Evolutionary conservation across 2,329 filamentous ascomycete genomes (phyloP), one percentile per base, ranked within the genome.

Genomic region (Grosmannia serpens): DNA sequence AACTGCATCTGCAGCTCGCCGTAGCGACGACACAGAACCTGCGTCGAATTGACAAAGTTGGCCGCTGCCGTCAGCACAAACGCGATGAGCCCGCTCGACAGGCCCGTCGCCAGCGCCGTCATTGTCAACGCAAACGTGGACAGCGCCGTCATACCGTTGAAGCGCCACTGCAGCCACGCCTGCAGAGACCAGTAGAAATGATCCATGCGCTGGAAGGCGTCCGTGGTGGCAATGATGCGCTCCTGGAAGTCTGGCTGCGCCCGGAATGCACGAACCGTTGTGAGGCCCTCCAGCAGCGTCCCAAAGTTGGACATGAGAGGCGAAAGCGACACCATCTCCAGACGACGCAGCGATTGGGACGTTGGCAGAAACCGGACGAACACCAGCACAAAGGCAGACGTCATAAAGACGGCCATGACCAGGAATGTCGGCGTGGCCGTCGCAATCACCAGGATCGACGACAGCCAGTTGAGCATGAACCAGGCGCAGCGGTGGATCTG

Each of bases 161-260:
- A 92, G 15, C 91, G 84, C 66, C 87, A 90, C 68, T 85, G 85
- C 2, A 96, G 77, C 91, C 91, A 96, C 9, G 84, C 83, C 64
- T 95, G 89, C 50, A 95, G 77, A 60, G 85, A 88, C 87, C 91
- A 96, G 73, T 95, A 96, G 73, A 96, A 95, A 69, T 96, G 91
- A 66, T 96, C 91, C 80, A 95, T 94, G 68, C 90, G 90, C 69
- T 96, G 91, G 68, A 96, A 96, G 22, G 85, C 84, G 67, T 96
- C 91, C 0, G 91, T 90, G 0, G 91, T 90, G 2, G 79, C 75
- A 38, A 96, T 86, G 56, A 95, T 89, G 55, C 85, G 81, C 62
- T 85, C 81, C 67, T 95, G 89, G 67, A 96, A 96, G 56, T 87
- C 84, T 4, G 80, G 74, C 64, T 95, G 86, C 1, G 87, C 89